Base-by-base conservation (phyloP, 164 flowering plant species). In the Piper longum region DNA sequence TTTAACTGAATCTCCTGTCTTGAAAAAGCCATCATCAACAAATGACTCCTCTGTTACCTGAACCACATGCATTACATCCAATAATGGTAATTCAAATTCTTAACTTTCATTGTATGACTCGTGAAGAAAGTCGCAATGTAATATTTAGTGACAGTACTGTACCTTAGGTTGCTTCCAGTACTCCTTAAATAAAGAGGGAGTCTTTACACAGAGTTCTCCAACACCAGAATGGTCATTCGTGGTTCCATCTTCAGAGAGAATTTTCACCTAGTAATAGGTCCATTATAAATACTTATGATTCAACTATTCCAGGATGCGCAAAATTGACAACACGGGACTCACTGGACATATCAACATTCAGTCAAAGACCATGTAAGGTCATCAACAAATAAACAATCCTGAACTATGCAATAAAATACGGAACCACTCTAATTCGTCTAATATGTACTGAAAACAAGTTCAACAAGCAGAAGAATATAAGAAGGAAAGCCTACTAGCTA, bases 141-240 rank as follows among this genome's bases (percentile, higher is more conserved):
- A 57, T 3, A n/a, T 11, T 14, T n/a, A 6, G 8, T 57, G 40
- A n/a, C 1, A 3, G 36, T 26, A 54, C 60, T 43, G 67, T 74
- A 91, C 98, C 93, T 87, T 72, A 11, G 98, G 96, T 67, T 77
- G 85, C 73, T 85, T 91, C 99, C 98, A 95, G 73, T 95, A 91
- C 72, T 87, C 97, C 75, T 79, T 87, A 66, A 95, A 95, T 71
- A 85, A 60, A 41, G 98, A 91, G 66, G 98, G 96, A 64, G 98
- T 89, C 77, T 64, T 89, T 55, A 95, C 67, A 63, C 96, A 91
- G 69, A 95, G 88, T 76, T 95, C 98, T 45, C 99, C 99, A 41
- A 74, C 82, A 6, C 79, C 91, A 8, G 41, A 59, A 42, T 70
- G 16, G 40, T 73, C 85, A 70, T 51, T 73, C 62, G 63, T 79